Percentiles rank a stretch among this genome's conserved stretches.
These are phyloP conservation scores for Sonneratia alba DNA, from an alignment of 345 rosid species.

Conservation along the genomic window DNA sequence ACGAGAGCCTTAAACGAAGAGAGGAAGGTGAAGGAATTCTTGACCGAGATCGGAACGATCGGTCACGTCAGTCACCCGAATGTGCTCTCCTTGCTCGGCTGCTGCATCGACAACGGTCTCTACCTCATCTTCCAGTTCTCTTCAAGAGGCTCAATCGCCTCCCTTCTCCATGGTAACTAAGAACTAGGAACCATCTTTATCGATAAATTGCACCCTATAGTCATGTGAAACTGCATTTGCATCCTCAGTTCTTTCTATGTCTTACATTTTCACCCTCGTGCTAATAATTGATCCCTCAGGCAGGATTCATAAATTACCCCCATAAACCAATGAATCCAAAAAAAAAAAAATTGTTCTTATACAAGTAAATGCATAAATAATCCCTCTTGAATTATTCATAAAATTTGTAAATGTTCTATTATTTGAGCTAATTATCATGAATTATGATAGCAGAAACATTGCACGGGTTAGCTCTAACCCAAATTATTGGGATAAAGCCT, in stretches of 20 bases:
- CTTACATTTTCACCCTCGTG: background rate
- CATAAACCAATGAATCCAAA: too few relatives aligned
- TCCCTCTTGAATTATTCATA: too few relatives aligned
- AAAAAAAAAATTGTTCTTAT: too few relatives aligned
- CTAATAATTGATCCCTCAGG: too few relatives aligned
- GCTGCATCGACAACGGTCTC: conserved; percentile 85
- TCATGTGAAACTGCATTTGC: background rate
- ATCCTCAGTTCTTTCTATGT: background rate
- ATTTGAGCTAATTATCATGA: too few relatives aligned
- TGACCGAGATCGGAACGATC: conserved; percentile 88
- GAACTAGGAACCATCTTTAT: background rate
- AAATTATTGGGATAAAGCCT: too few relatives aligned
- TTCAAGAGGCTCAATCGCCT: conserved; percentile 82
- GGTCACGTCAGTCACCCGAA: conserved; percentile 86
- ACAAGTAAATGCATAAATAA: too few relatives aligned
- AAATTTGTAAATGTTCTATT: too few relatives aligned
- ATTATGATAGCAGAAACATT: too few relatives aligned
- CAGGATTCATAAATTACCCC: too few relatives aligned
- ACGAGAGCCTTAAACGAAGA: conserved; percentile 63
- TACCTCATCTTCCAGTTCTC: conserved; percentile 78
- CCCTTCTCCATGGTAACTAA: conserved; percentile 75
- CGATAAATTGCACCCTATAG: background rate
- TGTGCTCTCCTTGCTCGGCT: conserved; percentile 68
- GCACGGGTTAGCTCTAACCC: too few relatives aligned
- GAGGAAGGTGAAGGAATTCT: conserved; percentile 82